Base-by-base conservation (phyloP, 1,284 basidiomycete genomes). In the Leccinum holopus region DNA sequence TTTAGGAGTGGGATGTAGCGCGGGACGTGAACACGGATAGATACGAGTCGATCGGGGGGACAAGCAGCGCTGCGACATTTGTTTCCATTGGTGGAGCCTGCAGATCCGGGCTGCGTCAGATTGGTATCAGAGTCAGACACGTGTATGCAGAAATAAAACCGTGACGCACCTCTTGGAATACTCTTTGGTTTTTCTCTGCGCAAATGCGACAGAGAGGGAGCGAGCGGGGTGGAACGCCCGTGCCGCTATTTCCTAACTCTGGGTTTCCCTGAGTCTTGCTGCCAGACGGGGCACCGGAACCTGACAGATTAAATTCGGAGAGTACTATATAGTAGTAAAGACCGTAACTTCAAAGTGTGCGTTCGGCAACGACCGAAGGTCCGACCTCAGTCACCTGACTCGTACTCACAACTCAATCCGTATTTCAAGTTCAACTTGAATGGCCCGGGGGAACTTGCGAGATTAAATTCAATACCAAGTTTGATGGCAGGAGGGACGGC, bases 11-110 rank as follows among this genome's bases (percentile, higher is more conserved):
- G 88, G 1, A 86, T 85, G 72, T 97, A 98, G 60, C 87, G 88
- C 2, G 94, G 94, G 35, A 97, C 88, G 14, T 37, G 12, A 37
- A 12, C 35, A 81, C 92, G 55, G 94, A 96, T 77, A 93, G 87
- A 75, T 98, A 98, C 7, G 93, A 94, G 72, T 93, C 94, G 73
- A 97, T 96, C 7, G 95, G 95, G 1, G 95, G 91, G 30, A 93
- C 84, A 12, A 98, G 87, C 33, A 97, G 84, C 2, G 94, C 86
- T 21, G 95, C 86, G n/a, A 98, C 88, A 72, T 97, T 94, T 55
- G 87, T 81, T 3, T 88, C 92, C 3, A 95, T 97, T 77, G 90
- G 89, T 54, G 88, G 88, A 16, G 91, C 84, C 69, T 97, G 92
- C 1, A 97, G 80, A 68, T 98, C 95, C 41, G 95, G 84, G 70